Conservation (phyloP, 2,329 filamentous ascomycete species). For the Blastomyces gilchristii region DNA sequence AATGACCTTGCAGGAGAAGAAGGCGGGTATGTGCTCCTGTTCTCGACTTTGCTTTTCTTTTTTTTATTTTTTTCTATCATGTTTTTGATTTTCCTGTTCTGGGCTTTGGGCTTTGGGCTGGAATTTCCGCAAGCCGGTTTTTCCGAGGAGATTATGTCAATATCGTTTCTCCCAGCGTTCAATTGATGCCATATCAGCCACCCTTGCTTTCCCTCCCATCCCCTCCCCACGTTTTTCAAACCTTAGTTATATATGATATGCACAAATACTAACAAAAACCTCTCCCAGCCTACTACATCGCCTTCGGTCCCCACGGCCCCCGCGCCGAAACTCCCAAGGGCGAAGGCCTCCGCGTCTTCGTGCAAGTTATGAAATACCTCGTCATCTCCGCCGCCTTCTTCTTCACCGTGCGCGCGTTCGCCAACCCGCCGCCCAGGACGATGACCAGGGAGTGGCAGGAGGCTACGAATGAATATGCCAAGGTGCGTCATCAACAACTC, state of each 20-base stretch:
- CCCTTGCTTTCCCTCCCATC: too few relatives aligned
- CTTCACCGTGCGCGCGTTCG: conserved; percentile 58
- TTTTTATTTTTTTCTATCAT: not conserved
- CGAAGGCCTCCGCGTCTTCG: conserved; percentile 68
- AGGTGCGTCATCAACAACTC: conserved; percentile 48
- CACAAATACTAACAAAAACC: not conserved
- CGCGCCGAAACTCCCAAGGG: conserved; percentile 73
- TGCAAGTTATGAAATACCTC: conserved; percentile 61
- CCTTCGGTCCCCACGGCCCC: conserved; percentile 92
- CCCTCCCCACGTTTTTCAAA: not conserved
- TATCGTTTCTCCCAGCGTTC: not conserved
- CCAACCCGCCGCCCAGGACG: conserved; percentile 63
- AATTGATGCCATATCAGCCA: not conserved
- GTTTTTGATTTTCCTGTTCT: not conserved
- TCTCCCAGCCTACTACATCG: conserved; percentile 85
- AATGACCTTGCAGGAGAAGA: conserved; percentile 94
- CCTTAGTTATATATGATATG: not conserved
- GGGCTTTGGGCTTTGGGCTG: not conserved
- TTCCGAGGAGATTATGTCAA: not conserved
- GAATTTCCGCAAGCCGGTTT: not conserved
- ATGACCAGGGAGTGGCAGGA: conserved; percentile 98
- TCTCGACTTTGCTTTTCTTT: not conserved
- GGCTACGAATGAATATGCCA: conserved; percentile 85
- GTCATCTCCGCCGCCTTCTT: conserved; percentile 61
- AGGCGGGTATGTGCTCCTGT: conserved; percentile 67